phyloP scores from a whole-genome alignment of 306 rosid species.

The Prunus kanzakura region DNA sequence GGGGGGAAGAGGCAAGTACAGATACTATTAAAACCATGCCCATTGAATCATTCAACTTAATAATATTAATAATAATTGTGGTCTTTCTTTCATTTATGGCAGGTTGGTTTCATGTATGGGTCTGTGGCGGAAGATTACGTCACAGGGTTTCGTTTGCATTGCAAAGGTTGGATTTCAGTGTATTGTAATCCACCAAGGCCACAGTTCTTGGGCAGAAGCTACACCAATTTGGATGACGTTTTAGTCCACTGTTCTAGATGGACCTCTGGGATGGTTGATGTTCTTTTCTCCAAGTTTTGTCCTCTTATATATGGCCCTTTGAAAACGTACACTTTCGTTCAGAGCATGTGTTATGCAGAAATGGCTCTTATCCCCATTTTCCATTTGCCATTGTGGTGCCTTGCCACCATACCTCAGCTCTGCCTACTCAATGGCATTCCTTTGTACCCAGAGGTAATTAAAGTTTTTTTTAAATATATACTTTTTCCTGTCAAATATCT shows the following conservation, averaged over 20 bases:
- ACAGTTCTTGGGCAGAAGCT: constrained; percentile 59
- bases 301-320: constrained; percentile 48
- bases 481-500: not conserved
- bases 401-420: constrained; percentile 59
- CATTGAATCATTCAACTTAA: too few relatives aligned
- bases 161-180: constrained; percentile 69
- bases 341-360: constrained; percentile 45
- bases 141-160: constrained; percentile 56
- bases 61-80: not conserved
- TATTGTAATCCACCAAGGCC: constrained; percentile 52
- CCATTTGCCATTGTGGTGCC: constrained; percentile 51
- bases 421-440: constrained; percentile 53
- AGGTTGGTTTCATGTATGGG: constrained; percentile 64
- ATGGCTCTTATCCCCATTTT: constrained; percentile 38
- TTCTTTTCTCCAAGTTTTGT: constrained; percentile 22
- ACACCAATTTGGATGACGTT: constrained; percentile 51
- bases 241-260: constrained; percentile 60
- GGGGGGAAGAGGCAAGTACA: constrained; percentile 56
- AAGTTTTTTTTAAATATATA: too few relatives aligned
- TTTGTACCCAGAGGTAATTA: constrained; percentile 63
- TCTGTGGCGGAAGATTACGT: constrained; percentile 59
- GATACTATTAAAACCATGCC: not conserved
- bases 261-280: constrained; percentile 46
- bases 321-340: constrained; percentile 36
- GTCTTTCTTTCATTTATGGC: not conserved